A percentile compares a stretch with the other conserved stretches of the same genome.
phyloP scores from a whole-genome alignment of 192 early-diverging fungal species.

The Lunasporangiospora selenospora region DNA sequence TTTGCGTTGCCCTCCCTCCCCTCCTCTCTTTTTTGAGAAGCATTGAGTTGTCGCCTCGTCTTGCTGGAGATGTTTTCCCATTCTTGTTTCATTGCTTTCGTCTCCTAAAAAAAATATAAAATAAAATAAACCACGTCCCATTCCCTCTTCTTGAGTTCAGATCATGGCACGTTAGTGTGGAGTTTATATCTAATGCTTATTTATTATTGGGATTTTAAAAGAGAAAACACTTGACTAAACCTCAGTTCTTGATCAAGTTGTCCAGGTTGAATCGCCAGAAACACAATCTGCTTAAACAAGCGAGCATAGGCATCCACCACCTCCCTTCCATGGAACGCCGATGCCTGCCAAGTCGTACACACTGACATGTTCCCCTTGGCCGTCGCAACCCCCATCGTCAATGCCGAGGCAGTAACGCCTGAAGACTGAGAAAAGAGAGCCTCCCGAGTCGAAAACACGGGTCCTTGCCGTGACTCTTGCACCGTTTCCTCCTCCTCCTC shows the following conservation, averaged over 20 bases:
- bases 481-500: too few species aligned
- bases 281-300: conserved; percentile 25
- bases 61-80: too few species aligned
- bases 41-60: too few species aligned
- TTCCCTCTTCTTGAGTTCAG: background rate
- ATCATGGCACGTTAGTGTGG: background rate
- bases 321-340: conserved; percentile 22
- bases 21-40: too few species aligned
- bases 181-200: background rate
- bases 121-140: background rate
- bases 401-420: conserved; percentile 35
- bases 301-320: conserved; percentile 15
- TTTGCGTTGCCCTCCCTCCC: too few species aligned
- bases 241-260: conserved; percentile 3
- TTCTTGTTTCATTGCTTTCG: conserved; percentile 6
- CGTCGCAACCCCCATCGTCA: conserved; percentile 36
- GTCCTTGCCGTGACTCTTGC: background rate
- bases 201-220: conserved; percentile 3
- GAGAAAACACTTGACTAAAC: too few species aligned
- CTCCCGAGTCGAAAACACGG: conserved; percentile 2
- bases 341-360: conserved; percentile 33
- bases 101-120: conserved; percentile 1
- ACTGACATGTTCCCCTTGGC: conserved; percentile 14
- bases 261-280: conserved; percentile 14
- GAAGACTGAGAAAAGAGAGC: conserved; percentile 38